Conservation (phyloP, 768 basidiomycete species). For the Lactarius psammicola region DNA sequence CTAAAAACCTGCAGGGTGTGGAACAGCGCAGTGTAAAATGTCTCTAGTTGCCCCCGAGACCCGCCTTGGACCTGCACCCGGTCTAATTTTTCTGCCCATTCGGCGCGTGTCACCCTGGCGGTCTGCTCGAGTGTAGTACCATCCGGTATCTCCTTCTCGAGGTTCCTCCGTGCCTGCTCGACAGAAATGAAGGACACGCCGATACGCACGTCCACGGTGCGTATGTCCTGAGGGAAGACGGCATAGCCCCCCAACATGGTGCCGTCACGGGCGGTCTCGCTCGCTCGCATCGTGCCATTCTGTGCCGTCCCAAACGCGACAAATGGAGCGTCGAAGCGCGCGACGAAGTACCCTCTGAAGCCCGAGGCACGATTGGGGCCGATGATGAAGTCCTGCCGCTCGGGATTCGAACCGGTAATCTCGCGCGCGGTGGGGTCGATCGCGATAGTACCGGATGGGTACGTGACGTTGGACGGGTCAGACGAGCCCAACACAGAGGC, state of each 20-base stretch:
- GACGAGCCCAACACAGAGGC: conserved; percentile 57
- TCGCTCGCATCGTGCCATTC: conserved; percentile 40
- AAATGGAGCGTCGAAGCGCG: conserved; percentile 52
- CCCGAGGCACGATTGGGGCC: conserved; percentile 44
- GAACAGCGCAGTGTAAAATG: conserved; percentile 59
- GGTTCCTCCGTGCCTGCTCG: conserved; percentile 49
- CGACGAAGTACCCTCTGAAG: conserved; percentile 53
- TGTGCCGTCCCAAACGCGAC: conserved; percentile 49
- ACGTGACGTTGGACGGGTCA: conserved; percentile 48
- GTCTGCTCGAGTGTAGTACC: conserved; percentile 41
- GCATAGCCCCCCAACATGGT: conserved; percentile 52
- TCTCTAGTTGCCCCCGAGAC: conserved; percentile 34
- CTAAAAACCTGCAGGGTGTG: conserved; percentile 55
- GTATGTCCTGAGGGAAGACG: conserved; percentile 39
- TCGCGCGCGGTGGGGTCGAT: conserved; percentile 46
- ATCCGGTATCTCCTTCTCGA: conserved; percentile 43
- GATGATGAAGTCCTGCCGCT: conserved; percentile 71
- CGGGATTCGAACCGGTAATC: conserved; percentile 63
- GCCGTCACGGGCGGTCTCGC: conserved; percentile 40
- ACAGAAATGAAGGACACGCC: conserved; percentile 75
- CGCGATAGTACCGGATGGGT: conserved; percentile 50
- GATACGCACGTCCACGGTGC: conserved; percentile 52
- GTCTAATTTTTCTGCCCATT: conserved; percentile 45
- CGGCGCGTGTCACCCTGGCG: conserved; percentile 36
- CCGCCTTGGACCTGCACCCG: conserved; percentile 39